Conservation (phyloP, 2,329 filamentous ascomycete genomes). For the Xylaria sp. region DNA sequence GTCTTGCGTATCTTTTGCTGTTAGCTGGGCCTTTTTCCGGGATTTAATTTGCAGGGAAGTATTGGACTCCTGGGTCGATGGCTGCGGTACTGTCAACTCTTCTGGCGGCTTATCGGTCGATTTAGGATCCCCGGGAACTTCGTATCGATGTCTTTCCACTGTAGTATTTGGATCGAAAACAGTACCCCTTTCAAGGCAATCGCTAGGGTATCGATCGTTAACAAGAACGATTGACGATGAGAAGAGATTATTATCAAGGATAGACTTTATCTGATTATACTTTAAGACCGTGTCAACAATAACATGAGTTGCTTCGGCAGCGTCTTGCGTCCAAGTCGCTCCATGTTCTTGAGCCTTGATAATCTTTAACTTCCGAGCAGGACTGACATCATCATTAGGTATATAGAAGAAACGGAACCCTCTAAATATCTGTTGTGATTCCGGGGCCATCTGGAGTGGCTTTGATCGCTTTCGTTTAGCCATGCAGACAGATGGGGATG, state of each 20-base stretch:
- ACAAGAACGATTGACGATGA: constrained; percentile 60
- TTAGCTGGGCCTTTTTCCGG: not conserved
- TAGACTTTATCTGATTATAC: constrained; percentile 66
- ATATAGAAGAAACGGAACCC: constrained; percentile 75
- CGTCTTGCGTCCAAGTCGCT: constrained; percentile 69
- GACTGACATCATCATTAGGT: constrained; percentile 76
- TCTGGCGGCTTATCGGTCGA: constrained; percentile 27
- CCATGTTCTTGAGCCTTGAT: constrained; percentile 76
- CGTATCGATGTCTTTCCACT: constrained; percentile 64
- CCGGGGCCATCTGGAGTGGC: constrained; percentile 53
- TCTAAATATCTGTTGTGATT: constrained; percentile 63
- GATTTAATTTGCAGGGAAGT: constrained; percentile 29
- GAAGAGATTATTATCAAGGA: constrained; percentile 50
- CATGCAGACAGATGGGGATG: constrained; percentile 36
- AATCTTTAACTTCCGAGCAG: constrained; percentile 72
- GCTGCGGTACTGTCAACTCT: constrained; percentile 1
- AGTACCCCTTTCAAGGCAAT: constrained; percentile 66
- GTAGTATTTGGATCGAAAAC: constrained; percentile 64
- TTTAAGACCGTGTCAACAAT: constrained; percentile 74
- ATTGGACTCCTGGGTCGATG: constrained; percentile 19
- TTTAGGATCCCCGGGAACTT: constrained; percentile 56
- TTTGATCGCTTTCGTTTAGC: constrained; percentile 55
- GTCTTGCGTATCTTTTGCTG: not conserved
- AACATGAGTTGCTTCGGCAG: constrained; percentile 72
- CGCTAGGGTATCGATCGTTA: constrained; percentile 70